phyloP scores from a whole-genome alignment of 2,329 filamentous ascomycete species.

The Neoascochyta sp. region DNA sequence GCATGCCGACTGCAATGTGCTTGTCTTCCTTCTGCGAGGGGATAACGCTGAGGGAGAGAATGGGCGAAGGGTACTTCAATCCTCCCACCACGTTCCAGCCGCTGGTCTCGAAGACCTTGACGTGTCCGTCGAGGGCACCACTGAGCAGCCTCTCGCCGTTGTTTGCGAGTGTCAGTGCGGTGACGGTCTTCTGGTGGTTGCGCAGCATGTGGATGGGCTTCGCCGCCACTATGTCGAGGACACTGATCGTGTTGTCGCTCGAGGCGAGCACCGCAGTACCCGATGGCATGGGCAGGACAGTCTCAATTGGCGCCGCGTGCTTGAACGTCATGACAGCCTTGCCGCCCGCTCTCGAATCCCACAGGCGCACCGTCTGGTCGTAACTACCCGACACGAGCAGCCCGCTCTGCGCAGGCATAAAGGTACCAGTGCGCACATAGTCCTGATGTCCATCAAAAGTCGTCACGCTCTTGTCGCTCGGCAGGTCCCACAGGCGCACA shows the following conservation, averaged over 20 bases:
- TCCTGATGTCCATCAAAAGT: constrained; percentile 85
- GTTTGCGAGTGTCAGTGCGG: constrained; percentile 76
- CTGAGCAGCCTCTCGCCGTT: constrained; percentile 77
- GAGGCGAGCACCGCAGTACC: constrained; percentile 84
- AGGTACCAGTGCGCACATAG: constrained; percentile 84
- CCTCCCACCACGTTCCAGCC: constrained; percentile 96
- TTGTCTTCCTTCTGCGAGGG: constrained; percentile 72
- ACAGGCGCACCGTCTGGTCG: constrained; percentile 87
- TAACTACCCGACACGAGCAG: constrained; percentile 89
- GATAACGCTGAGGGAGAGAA: constrained; percentile 79
- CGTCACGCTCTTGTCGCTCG: constrained; percentile 69
- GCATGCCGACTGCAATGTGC: constrained; percentile 91
- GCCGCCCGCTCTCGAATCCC: constrained; percentile 75
- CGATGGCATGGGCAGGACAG: constrained; percentile 79
- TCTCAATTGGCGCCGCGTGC: constrained; percentile 83
- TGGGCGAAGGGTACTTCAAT: constrained; percentile 86
- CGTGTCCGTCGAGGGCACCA: constrained; percentile 88
- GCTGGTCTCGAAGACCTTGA: constrained; percentile 93
- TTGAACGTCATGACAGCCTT: constrained; percentile 84
- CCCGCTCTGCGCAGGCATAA: constrained; percentile 69
- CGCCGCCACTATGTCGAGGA: constrained; percentile 88
- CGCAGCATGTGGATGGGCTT: constrained; percentile 81
- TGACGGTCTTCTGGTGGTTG: constrained; percentile 98
- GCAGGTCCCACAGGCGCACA: constrained; percentile 90
- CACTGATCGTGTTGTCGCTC: constrained; percentile 80